Evolutionary conservation across 805 yeast genomes (phyloP).

Genomic region (Candida sithepensis): DNA sequence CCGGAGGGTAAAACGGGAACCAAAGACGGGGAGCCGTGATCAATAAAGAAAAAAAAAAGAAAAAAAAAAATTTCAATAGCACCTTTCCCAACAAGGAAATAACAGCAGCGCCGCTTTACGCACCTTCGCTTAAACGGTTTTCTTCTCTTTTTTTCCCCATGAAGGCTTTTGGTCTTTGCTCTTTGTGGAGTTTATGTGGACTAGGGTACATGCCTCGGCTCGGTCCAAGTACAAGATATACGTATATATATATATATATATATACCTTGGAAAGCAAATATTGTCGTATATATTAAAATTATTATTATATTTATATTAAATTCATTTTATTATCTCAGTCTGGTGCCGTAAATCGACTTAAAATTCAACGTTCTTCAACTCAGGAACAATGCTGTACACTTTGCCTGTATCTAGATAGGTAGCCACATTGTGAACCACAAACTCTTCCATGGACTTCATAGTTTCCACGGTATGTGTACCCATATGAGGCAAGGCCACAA

Average conservation of each 20-base stretch:
- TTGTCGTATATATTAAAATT: too few relatives aligned
- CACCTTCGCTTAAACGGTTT: neutral
- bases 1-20: too few relatives aligned
- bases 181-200: too few relatives aligned
- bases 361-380: slow-evolving; percentile 36
- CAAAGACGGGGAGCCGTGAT: too few relatives aligned
- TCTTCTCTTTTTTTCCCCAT: neutral
- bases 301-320: too few relatives aligned
- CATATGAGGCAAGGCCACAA: slow-evolving; percentile 82
- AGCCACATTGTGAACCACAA: slow-evolving; percentile 65
- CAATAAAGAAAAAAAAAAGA: neutral
- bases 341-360: slow-evolving; percentile 15
- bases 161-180: too few relatives aligned
- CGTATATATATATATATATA: neutral
- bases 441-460: slow-evolving; percentile 73
- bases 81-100: neutral
- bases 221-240: neutral
- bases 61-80: neutral
- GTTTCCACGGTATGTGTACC: slow-evolving; percentile 82
- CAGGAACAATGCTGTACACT: slow-evolving; percentile 79
- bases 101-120: neutral
- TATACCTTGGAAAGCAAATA: too few relatives aligned
- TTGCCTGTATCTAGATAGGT: slow-evolving; percentile 60
- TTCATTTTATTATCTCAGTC: too few relatives aligned
- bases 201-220: too few relatives aligned